phyloP scores from a whole-genome alignment of 2,329 filamentous ascomycete genomes.

The Pyricularia pennisetigena region DNA sequence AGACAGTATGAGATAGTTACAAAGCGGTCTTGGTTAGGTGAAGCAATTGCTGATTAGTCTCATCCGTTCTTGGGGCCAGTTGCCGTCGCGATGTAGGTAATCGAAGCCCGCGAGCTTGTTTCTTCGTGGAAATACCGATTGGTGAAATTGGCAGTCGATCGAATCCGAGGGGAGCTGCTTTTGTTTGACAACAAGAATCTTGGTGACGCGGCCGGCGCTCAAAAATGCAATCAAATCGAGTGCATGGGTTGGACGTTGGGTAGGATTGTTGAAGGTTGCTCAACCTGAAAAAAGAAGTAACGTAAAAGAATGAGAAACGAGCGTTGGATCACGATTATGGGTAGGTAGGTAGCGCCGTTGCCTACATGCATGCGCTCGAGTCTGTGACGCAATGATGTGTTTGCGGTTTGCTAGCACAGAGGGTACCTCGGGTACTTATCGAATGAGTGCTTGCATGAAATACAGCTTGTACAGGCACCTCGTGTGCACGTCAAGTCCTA shows the following conservation, averaged over 20 bases:
- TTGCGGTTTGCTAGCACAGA: not conserved
- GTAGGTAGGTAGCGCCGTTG: not conserved
- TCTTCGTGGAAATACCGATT: not conserved
- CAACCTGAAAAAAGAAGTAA: not conserved
- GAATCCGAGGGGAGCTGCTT: not conserved
- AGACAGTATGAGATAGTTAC: not conserved
- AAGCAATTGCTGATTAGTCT: not conserved
- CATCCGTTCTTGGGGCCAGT: not conserved
- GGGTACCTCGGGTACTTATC: too few species aligned
- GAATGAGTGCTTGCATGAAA: not conserved
- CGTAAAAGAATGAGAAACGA: not conserved
- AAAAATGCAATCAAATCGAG: not conserved
- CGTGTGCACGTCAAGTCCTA: not conserved
- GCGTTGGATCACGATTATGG: not conserved
- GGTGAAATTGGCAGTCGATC: not conserved
- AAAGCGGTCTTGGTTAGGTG: not conserved
- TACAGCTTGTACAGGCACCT: not conserved
- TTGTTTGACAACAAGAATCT: not conserved
- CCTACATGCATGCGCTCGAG: slow-evolving; percentile 3
- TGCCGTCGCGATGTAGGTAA: not conserved
- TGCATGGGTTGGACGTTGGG: not conserved
- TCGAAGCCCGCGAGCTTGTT: not conserved
- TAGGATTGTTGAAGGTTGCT: not conserved
- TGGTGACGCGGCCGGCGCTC: not conserved
- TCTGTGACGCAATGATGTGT: slow-evolving; percentile 15